Percentiles rank a stretch among this genome's conserved stretches.
These are phyloP conservation scores for Ilex asprella DNA, from an alignment of 257 asterid genomes.

Conservation along the genomic window DNA sequence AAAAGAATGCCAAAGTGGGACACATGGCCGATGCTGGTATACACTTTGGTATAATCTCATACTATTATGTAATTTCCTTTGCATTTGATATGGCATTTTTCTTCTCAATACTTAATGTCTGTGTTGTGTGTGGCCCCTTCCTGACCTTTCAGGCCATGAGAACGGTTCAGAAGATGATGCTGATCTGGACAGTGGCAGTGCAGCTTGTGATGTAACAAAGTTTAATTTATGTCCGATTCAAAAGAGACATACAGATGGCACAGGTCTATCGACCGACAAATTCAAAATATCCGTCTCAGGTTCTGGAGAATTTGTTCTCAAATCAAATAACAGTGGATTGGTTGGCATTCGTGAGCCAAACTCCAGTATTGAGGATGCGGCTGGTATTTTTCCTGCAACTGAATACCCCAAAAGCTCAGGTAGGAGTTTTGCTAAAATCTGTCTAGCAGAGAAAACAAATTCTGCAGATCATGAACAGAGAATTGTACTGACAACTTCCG, in stretches of 20 bases:
- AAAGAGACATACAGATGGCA: background rate
- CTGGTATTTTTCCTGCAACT: background rate
- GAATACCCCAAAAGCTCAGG: slow-evolving; percentile 3
- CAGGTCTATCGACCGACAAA: background rate
- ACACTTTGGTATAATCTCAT: background rate
- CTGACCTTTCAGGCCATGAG: background rate
- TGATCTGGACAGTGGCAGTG: background rate
- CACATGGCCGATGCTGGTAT: background rate
- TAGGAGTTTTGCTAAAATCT: background rate
- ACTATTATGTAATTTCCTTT: background rate
- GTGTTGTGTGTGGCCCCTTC: background rate
- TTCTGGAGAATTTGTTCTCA: background rate
- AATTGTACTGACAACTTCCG: background rate
- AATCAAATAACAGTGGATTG: background rate
- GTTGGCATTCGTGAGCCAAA: background rate
- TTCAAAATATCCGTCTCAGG: background rate
- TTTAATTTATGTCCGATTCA: background rate
- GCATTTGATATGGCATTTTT: background rate
- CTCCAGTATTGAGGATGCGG: background rate
- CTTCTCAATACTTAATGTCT: background rate
- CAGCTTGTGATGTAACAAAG: background rate
- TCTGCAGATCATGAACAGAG: slow-evolving; percentile 8
- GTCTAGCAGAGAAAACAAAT: background rate
- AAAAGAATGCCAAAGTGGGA: too few species aligned
- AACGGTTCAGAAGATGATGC: background rate